These are phyloP conservation scores for Fusarium continuum DNA, from an alignment of 2,329 filamentous ascomycete genomes.

Conservation along the genomic window DNA sequence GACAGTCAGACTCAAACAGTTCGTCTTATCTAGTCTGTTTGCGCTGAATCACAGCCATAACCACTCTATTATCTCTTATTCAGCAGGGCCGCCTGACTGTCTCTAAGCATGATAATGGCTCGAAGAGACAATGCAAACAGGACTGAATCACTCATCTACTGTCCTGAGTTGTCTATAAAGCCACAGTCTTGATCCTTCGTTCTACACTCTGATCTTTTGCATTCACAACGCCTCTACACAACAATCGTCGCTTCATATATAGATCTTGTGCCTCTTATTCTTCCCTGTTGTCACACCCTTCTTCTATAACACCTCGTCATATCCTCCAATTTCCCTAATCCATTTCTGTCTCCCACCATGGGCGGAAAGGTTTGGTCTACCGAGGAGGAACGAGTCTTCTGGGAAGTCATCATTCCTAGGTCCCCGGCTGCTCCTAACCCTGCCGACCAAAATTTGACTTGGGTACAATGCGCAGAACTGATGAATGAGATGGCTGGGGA, in stretches of 20 bases:
- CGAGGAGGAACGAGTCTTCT: conserved; percentile 61
- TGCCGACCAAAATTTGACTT: conserved; percentile 41
- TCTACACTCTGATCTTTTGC: conserved; percentile 8
- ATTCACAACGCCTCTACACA: background rate
- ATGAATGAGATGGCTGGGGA: conserved; percentile 52
- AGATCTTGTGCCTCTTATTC: conserved; percentile 1
- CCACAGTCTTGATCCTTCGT: background rate
- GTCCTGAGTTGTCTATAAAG: conserved; percentile 34
- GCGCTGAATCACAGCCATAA: conserved; percentile 24
- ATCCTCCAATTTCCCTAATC: background rate
- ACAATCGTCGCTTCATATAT: conserved; percentile 2
- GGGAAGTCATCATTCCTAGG: conserved; percentile 52
- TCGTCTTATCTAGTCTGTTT: conserved; percentile 8
- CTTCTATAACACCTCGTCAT: background rate
- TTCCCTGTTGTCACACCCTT: background rate
- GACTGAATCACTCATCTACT: conserved; percentile 41
- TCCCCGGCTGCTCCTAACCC: conserved; percentile 48
- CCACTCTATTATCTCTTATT: conserved; percentile 17
- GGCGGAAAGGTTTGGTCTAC: conserved; percentile 61
- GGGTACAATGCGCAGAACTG: conserved; percentile 49
- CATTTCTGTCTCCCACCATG: conserved; percentile 48
- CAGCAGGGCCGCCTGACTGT: conserved; percentile 7
- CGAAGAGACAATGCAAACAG: conserved; percentile 1
- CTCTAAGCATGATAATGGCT: conserved; percentile 9
- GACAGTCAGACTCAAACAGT: background rate